These are phyloP conservation scores for Mucor sp. DNA, from an alignment of 371 early-diverging fungal species.

Conservation along the genomic window DNA sequence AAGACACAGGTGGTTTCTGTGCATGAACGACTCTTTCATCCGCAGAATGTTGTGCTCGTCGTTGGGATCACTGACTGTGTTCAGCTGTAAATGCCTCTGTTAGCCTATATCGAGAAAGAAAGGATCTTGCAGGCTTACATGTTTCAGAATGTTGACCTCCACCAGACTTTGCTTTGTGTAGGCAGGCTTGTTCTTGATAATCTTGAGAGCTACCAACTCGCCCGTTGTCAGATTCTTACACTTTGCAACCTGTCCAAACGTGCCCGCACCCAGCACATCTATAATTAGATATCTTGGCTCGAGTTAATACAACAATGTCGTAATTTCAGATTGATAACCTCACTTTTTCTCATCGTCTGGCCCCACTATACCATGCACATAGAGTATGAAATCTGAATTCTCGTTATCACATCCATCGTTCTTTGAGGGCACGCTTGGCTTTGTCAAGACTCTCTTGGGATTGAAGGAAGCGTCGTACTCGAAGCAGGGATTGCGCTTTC, in stretches of 20 bases:
- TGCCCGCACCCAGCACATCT: conserved; percentile 96
- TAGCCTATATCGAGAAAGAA: neutral
- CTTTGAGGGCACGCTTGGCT: conserved; percentile 79
- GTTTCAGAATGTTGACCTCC: conserved; percentile 91
- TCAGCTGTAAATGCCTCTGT: conserved; percentile 56
- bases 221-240: conserved; percentile 88
- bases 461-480: conserved; percentile 71
- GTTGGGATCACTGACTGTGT: conserved; percentile 78
- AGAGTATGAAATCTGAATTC: conserved; percentile 91
- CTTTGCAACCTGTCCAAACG: conserved; percentile 98
- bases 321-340: neutral
- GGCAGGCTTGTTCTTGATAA: conserved; percentile 95
- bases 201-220: conserved; percentile 93
- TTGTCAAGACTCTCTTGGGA: conserved; percentile 93
- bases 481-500: conserved; percentile 75
- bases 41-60: conserved; percentile 88
- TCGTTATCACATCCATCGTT: conserved; percentile 94
- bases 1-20: conserved; percentile 92
- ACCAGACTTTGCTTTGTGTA: conserved; percentile 96
- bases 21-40: conserved; percentile 92
- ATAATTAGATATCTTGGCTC: conserved; percentile 74
- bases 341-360: conserved; percentile 7
- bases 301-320: neutral
- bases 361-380: conserved; percentile 80
- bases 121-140: conserved; percentile 47